Conservation (phyloP, 192 early-diverging fungal species). For the Coemansia aciculifera region DNA sequence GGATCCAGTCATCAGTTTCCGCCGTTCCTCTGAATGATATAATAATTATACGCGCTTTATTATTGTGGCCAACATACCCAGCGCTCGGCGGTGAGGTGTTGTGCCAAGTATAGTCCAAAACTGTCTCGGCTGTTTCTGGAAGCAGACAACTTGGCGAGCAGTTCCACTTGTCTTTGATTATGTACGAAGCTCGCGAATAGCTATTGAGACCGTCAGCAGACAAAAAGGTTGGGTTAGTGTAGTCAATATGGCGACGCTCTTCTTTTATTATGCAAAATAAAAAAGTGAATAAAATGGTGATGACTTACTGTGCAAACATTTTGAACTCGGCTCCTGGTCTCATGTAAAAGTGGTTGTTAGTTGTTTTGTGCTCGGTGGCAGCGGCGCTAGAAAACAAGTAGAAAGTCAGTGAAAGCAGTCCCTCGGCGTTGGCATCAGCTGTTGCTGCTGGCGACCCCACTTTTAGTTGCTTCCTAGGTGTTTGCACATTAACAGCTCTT, state of each 20-base stretch:
- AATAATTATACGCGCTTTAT: slow-evolving; percentile 31
- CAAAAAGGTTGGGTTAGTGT: neutral
- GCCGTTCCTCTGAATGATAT: slow-evolving; percentile 42
- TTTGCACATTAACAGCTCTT: neutral
- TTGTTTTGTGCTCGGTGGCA: neutral
- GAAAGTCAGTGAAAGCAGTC: slow-evolving; percentile 16
- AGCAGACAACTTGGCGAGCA: slow-evolving; percentile 27
- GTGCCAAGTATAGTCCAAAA: slow-evolving; percentile 45
- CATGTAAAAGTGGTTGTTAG: slow-evolving; percentile 5
- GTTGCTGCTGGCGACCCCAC: neutral
- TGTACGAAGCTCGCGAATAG: slow-evolving; percentile 43
- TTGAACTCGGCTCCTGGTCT: slow-evolving; percentile 46
- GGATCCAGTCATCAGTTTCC: slow-evolving; percentile 42
- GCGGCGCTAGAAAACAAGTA: slow-evolving; percentile 9
- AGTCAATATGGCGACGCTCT: neutral
- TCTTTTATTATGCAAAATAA: too few relatives aligned
- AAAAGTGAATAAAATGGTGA: neutral
- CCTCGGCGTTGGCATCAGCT: neutral
- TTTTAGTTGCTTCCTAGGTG: neutral
- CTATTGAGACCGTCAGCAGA: slow-evolving; percentile 5
- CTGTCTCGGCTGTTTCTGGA: slow-evolving; percentile 32
- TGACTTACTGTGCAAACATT: slow-evolving; percentile 52
- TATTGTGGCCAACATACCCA: slow-evolving; percentile 43
- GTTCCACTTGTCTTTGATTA: slow-evolving; percentile 25
- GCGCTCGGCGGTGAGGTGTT: slow-evolving; percentile 38